Evolutionary conservation across 306 rosid species (phyloP).

Genomic region (Ziziphus jujuba): DNA sequence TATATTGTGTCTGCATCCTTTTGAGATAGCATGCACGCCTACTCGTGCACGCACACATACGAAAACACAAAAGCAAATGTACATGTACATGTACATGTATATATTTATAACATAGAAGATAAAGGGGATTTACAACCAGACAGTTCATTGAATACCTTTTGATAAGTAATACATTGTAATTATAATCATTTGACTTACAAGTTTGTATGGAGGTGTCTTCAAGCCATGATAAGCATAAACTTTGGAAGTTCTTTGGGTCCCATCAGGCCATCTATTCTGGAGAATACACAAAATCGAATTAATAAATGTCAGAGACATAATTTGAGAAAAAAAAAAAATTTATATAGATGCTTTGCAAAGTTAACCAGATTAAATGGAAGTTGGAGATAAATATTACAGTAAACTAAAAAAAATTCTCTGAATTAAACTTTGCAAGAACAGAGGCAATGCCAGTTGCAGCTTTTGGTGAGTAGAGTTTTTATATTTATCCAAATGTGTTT

Average conservation of each 20-base stretch:
- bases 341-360: constrained; percentile 5
- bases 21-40: too few relatives aligned
- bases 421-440: background rate
- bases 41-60: too few relatives aligned
- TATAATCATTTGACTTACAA: constrained; percentile 49
- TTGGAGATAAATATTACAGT: background rate
- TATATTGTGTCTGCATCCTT: too few relatives aligned
- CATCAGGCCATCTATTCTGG: constrained; percentile 40
- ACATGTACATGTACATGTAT: too few relatives aligned
- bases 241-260: constrained; percentile 42
- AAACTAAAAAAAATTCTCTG: background rate
- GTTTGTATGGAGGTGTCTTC: constrained; percentile 84
- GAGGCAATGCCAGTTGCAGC: background rate
- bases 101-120: too few relatives aligned
- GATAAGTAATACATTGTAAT: background rate
- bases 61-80: too few relatives aligned
- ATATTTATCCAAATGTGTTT: background rate
- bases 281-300: constrained; percentile 30
- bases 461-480: background rate
- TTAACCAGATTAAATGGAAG: constrained; percentile 1
- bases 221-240: constrained; percentile 70
- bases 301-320: constrained; percentile 12
- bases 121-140: too few relatives aligned
- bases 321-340: constrained; percentile 15
- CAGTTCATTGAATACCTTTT: too few relatives aligned